Percentiles rank a stretch among this genome's conserved stretches.
phyloP scores from a whole-genome alignment of 768 basidiomycete genomes.

The Amanita rimosa region DNA sequence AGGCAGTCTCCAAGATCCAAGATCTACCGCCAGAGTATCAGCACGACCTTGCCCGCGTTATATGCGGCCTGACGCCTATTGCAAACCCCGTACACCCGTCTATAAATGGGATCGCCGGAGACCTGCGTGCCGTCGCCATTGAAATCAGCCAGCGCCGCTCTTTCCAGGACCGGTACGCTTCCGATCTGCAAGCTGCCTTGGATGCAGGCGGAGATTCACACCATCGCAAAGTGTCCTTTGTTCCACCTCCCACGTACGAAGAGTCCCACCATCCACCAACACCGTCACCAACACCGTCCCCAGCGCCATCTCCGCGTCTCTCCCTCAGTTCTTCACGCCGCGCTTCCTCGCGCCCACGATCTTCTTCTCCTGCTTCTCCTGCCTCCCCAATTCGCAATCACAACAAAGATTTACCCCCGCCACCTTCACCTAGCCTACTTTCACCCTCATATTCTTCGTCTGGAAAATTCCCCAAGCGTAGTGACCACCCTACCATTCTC shows the following conservation, averaged over 20 bases:
- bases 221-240: conserved; percentile 36
- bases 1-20: conserved; percentile 56
- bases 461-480: conserved; percentile 10
- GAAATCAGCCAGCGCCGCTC: conserved; percentile 78
- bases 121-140: conserved; percentile 76
- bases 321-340: not conserved
- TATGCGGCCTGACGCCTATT: conserved; percentile 52
- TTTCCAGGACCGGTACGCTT: conserved; percentile 71
- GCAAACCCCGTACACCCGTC: conserved; percentile 25
- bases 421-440: conserved; percentile 1
- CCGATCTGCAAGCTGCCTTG: conserved; percentile 69
- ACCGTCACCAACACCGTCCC: conserved; percentile 14
- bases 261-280: conserved; percentile 7
- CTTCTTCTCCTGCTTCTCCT: conserved; percentile 2
- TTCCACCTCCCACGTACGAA: conserved; percentile 61
- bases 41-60: conserved; percentile 74
- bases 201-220: conserved; percentile 47
- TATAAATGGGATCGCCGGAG: conserved; percentile 58
- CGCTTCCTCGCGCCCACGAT: not conserved
- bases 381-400: not conserved
- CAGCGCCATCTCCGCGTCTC: conserved; percentile 12
- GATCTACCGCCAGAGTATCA: conserved; percentile 48
- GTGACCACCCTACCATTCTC: conserved; percentile 28
- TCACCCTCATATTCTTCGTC: not conserved
- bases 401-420: conserved; percentile 1